Evolutionary conservation across 257 asterid genomes (phyloP), one percentile per base, ranked within the genome.

Genomic region (Solanum gracilifrons): DNA sequence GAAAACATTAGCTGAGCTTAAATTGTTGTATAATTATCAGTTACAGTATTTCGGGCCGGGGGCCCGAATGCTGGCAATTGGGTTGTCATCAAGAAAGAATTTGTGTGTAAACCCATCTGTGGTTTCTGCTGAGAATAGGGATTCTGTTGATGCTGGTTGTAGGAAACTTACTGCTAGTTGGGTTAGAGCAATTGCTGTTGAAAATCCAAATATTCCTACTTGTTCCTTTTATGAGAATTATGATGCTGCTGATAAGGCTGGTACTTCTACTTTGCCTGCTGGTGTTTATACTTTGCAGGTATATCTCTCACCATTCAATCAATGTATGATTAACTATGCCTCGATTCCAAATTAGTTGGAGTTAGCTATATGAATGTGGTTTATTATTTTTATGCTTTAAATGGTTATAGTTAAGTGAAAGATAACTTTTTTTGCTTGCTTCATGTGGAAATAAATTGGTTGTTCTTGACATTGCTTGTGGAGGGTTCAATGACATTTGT

Each of bases 201-300:
- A 92, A 90, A 94, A 96, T 83, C 96, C 98, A 10, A 91, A 91
- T 87, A 87, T 97, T 35, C 98, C 94, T 9, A 93, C 96, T 15
- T 97, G 99, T 89, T 87, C 90, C 23, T 97, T 95, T 87, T 97
- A 90, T 58, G 99, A 97, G 94, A 89, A 94, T 87, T 94, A 93
- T 71, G 99, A 97, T 88, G 90, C 88, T 91, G 95, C 95, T 80
- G 85, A 80, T 80, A 80, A 80, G 83, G 94, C 95, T 29, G 92
- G 96, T 20, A 97, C 94, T 85, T 95, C 96, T 20, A 91, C 95
- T 89, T 92, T 97, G 91, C 99, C 99, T 74, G 95, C 99, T 21
- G 99, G 99, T 48, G 99, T 97, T 74, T 97, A 97, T 89, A 96
- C 99, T 8, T 86, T 96, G 93, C 99, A 97, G 99, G 99, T 62